Base-by-base conservation (phyloP, 2,329 filamentous ascomycete genomes). In the Fusarium veterinarium region DNA sequence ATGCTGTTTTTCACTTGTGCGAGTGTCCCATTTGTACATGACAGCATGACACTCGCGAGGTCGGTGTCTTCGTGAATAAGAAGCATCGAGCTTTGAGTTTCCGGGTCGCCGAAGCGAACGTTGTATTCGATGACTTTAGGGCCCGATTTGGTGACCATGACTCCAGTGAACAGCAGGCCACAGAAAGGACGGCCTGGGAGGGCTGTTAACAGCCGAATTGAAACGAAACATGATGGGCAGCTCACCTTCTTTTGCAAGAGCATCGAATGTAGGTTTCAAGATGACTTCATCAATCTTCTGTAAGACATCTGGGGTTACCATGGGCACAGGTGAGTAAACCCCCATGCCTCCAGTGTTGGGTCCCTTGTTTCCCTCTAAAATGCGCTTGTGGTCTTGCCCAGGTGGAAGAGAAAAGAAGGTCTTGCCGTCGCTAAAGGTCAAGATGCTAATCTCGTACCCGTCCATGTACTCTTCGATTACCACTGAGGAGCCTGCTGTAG, bases 111-210 rank as follows among this genome's bases (percentile, higher is more conserved):
- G 78, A 96, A 96, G 58, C 94, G 90, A 40, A 95, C 94, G 76
- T 97, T 97, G 84, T 97, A 97, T 81, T 97, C 94, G 51, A 97
- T 86, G 11, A 93, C 91, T 80, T 93, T 93, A 14, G 93, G 91
- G 1, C 94, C 94, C 44, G 85, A 81, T 72, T 90, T 88, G 20
- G 93, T 95, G 83, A 97, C 91, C 93, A 97, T 97, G 37, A 97
- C 83, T 11, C 94, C 95, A 2, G 92, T 95, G 81, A 95, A 95
- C 12, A 95, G 85, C 35, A 93, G 88, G 58, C 93, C 92, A 45
- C 87, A 84, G 79, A 92, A 92, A 16, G 87, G 88, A 3, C 68
- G 57, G 1, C 75, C 72, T 77, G 23, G 3, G 20, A 2, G 35
- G 17, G 19, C 10, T 17, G 8, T 71, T 16, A 59, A 49, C 9